Evolutionary conservation across 176 grass and related monocot species (phyloP), one percentile per base, ranked within the genome.

Genomic region (Alopecurus myosuroides): DNA sequence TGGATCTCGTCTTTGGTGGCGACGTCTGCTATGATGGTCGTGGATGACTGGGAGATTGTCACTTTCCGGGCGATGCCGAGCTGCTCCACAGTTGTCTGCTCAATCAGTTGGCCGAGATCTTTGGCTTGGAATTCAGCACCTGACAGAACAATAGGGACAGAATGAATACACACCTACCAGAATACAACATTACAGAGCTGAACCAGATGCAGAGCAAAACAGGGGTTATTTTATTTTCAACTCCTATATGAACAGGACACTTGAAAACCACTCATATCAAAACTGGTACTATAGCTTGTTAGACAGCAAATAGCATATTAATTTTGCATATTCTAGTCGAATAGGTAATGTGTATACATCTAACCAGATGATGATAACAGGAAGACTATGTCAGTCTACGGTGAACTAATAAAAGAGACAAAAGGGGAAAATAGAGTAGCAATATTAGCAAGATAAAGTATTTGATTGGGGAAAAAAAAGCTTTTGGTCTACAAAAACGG

Each of bases 71-170:
- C 92, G 22, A 85, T 77, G 76, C 95, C 95, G 1, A 97, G 90
- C 67, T 94, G 95, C 36, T 97, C 95, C 42, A 97, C 86, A 71
- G 90, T 77, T 62, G 92, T 89, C 68, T 88, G 91, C 85, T 97
- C 95, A 80, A 94, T 70, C 39, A 97, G 46, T 45, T 90, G 77
- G 22, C 95, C 92, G 11, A 97, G 84, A 45, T 97, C 95, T 92
- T 97, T 97, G 3, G 95, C 93, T 85, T 93, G 95, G 74, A 91
- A 94, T 77, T 97, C 95, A 83, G 95, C 95, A 86, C 95, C 95
- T 97, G 81, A 74, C 62, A 74, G 28, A 15, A 56, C 78, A 55
- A 79, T 15, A 46, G 3, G 31, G 6, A 69, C 31, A 89, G 1
- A 48, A 48, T 19, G 34, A 34, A 20, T 15, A 72, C 20, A 74